Evolutionary conservation across 1,284 basidiomycete species (phyloP).

Genomic region (Phylloporus sp.): DNA sequence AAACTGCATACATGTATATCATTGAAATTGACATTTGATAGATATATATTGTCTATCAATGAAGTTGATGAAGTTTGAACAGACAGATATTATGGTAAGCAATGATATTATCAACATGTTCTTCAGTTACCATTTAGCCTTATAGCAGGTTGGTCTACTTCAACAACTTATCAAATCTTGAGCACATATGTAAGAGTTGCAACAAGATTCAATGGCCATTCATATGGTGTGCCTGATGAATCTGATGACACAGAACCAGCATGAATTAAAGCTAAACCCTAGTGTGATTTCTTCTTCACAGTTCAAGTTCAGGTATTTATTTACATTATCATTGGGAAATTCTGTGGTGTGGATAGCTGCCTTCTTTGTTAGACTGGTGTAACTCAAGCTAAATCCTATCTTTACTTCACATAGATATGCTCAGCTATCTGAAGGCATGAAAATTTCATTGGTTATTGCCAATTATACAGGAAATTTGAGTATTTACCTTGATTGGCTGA

Average conservation of each 20-base stretch:
- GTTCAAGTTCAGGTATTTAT: conserved; percentile 29
- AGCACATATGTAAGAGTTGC: conserved; percentile 20
- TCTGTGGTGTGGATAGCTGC: conserved; percentile 40
- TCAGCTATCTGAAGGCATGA: conserved; percentile 42
- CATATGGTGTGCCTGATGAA: conserved; percentile 44
- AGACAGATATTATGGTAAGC: conserved; percentile 3
- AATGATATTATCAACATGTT: not conserved
- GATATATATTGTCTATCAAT: not conserved
- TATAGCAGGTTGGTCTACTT: not conserved
- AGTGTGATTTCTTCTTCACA: conserved; percentile 43
- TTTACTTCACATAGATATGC: conserved; percentile 36
- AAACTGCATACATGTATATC: conserved; percentile 12
- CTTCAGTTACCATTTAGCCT: not conserved
- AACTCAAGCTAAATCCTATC: not conserved
- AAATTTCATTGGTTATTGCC: conserved; percentile 46
- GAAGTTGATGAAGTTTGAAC: conserved; percentile 3
- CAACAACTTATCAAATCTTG: conserved; percentile 17
- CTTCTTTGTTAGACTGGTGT: not conserved
- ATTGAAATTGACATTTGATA: conserved; percentile 1
- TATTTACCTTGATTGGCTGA: conserved; percentile 45
- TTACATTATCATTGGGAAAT: conserved; percentile 40
- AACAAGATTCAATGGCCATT: conserved; percentile 29
- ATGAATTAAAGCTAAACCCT: conserved; percentile 44
- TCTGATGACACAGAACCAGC: conserved; percentile 46
- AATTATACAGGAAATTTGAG: conserved; percentile 38